A percentile compares a stretch with the other conserved stretches of the same genome.
Evolutionary conservation across 176 grass and related monocot genomes (phyloP).

Genomic region (Bromus sterilis): DNA sequence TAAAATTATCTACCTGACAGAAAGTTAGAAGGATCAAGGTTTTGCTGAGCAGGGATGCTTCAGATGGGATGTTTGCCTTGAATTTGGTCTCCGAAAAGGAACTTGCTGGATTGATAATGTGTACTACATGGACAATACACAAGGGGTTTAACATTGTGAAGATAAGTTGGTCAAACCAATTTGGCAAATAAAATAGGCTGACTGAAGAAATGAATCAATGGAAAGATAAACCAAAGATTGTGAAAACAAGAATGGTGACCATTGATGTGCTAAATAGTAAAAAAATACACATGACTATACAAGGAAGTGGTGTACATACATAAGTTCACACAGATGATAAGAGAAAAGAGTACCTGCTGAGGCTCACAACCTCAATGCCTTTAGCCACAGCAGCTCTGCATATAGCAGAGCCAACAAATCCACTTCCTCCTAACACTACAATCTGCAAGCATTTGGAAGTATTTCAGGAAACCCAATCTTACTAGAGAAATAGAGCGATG

Average conservation of each 20-base stretch:
- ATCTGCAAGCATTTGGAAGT: constrained; percentile 41
- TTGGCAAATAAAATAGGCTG: not conserved
- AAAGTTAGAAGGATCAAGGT: not conserved
- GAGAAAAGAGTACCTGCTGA: constrained; percentile 65
- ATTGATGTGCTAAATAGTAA: too few relatives aligned
- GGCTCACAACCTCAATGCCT: constrained; percentile 84
- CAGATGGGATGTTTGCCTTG: not conserved
- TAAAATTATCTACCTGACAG: not conserved
- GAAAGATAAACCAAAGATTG: not conserved
- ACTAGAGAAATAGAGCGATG: not conserved
- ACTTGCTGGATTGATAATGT: not conserved
- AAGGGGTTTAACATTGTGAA: not conserved
- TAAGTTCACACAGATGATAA: not conserved
- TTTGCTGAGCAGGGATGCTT: not conserved
- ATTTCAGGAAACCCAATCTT: not conserved
- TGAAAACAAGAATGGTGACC: not conserved
- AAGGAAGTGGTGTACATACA: not conserved
- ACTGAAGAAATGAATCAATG: not conserved
- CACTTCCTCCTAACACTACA: constrained; percentile 81
- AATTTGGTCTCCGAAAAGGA: not conserved
- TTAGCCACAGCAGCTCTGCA: constrained; percentile 82
- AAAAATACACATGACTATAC: not conserved
- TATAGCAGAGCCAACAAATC: constrained; percentile 88
- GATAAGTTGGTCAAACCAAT: not conserved
- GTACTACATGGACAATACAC: not conserved